These are phyloP conservation scores for Malassezia cuniculi DNA, from an alignment of 1,284 basidiomycete species.

Conservation along the genomic window DNA sequence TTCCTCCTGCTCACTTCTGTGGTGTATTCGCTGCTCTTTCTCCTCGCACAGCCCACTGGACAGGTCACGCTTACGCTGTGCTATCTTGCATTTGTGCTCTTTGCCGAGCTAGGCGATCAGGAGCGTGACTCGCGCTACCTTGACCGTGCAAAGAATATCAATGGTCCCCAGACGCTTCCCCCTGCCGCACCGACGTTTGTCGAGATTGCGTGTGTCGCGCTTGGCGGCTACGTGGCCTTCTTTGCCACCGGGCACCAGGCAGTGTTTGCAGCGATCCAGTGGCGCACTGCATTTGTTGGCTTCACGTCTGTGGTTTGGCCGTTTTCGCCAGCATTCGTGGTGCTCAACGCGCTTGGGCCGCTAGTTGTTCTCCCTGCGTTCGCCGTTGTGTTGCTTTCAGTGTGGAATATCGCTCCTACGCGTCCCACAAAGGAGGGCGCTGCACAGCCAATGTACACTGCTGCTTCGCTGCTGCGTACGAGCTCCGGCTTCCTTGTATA, in stretches of 20 bases:
- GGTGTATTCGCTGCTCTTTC: conserved; percentile 55
- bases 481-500: conserved; percentile 59
- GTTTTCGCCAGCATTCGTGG: conserved; percentile 63
- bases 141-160: conserved; percentile 3
- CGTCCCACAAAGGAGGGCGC: conserved; percentile 9
- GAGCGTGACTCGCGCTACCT: conserved; percentile 25
- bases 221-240: conserved; percentile 53
- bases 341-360: conserved; percentile 67
- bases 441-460: conserved; percentile 10
- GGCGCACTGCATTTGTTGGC: conserved; percentile 73
- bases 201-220: conserved; percentile 18
- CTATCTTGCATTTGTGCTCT: conserved; percentile 49
- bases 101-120: conserved; percentile 30
- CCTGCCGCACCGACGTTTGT: conserved; percentile 6
- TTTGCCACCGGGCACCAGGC: conserved; percentile 85
- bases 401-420: conserved; percentile 73
- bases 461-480: conserved; percentile 47
- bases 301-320: conserved; percentile 58
- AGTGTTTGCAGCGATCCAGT: conserved; percentile 77
- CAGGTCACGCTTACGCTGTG: conserved; percentile 62
- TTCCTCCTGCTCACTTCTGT: conserved; percentile 70
- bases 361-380: conserved; percentile 55
- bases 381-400: conserved; percentile 58
- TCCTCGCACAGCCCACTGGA: conserved; percentile 63
- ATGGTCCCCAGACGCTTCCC: conserved; percentile 1